Evolutionary conservation across 306 rosid genomes (phyloP).

Genomic region (Quercus rubra): DNA sequence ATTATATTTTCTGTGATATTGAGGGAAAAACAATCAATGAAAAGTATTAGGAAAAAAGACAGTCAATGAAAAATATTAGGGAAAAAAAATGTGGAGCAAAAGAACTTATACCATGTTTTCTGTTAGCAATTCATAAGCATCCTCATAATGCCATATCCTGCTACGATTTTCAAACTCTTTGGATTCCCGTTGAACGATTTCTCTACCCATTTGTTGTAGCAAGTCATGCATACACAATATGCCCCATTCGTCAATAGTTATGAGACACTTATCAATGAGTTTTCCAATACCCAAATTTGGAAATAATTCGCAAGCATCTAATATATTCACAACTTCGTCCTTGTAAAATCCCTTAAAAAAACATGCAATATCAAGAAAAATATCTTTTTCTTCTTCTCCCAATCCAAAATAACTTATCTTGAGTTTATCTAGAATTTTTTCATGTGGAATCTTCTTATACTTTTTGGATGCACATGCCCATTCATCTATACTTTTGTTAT

Average conservation of each 20-base stretch:
- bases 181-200: slow-evolving; percentile 4
- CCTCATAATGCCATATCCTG: slow-evolving; percentile 11
- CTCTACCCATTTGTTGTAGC: slow-evolving; percentile 11
- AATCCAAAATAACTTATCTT: slow-evolving; percentile 14
- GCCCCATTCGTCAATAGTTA: background rate
- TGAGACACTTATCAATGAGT: slow-evolving; percentile 9
- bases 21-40: background rate
- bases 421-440: background rate
- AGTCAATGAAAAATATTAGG: no score
- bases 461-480: background rate
- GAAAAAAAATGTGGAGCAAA: background rate
- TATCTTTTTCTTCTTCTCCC: background rate
- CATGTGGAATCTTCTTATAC: background rate
- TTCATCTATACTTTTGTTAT: background rate
- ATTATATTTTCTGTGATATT: no score
- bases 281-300: background rate
- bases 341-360: background rate
- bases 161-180: slow-evolving; percentile 2
- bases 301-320: background rate
- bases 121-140: background rate
- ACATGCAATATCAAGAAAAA: slow-evolving; percentile 20
- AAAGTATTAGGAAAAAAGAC: no score
- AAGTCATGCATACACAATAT: slow-evolving; percentile 8
- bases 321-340: background rate
- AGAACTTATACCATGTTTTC: slow-evolving; percentile 5